Conservation (phyloP, 768 basidiomycete species). For the Hypholoma fasciculare region DNA sequence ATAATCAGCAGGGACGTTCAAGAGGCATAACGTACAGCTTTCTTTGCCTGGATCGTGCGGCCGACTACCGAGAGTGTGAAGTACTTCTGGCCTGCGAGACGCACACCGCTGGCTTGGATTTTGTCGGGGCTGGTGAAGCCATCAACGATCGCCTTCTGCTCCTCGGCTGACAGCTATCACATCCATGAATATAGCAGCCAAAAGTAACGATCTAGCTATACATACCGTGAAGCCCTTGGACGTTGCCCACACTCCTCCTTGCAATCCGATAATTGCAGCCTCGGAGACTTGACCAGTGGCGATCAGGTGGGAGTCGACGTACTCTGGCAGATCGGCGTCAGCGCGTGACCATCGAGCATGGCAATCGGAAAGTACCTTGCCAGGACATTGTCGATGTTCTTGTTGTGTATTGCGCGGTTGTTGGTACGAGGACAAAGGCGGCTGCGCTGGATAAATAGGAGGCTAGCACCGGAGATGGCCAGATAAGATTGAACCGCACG, state of each 20-base stretch:
- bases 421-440: not conserved
- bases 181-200: not conserved
- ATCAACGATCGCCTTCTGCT: slow-evolving; percentile 58
- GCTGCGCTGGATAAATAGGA: slow-evolving; percentile 8
- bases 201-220: slow-evolving; percentile 1
- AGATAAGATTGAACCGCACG: slow-evolving; percentile 19
- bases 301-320: slow-evolving; percentile 81
- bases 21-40: slow-evolving; percentile 51
- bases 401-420: not conserved
- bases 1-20: not conserved
- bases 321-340: slow-evolving; percentile 45
- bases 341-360: not conserved
- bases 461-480: slow-evolving; percentile 20
- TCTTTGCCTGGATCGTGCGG: slow-evolving; percentile 74
- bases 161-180: slow-evolving; percentile 57
- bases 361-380: slow-evolving; percentile 49
- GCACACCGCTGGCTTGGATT: slow-evolving; percentile 60
- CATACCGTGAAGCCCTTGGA: slow-evolving; percentile 60
- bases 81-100: slow-evolving; percentile 71
- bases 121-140: slow-evolving; percentile 42
- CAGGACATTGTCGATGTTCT: slow-evolving; percentile 55
- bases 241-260: slow-evolving; percentile 79
- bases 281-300: slow-evolving; percentile 69
- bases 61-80: slow-evolving; percentile 54
- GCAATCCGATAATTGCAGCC: slow-evolving; percentile 75